phyloP scores from a whole-genome alignment of 176 grass and related monocot genomes.

The Phoenix roebelenii region DNA sequence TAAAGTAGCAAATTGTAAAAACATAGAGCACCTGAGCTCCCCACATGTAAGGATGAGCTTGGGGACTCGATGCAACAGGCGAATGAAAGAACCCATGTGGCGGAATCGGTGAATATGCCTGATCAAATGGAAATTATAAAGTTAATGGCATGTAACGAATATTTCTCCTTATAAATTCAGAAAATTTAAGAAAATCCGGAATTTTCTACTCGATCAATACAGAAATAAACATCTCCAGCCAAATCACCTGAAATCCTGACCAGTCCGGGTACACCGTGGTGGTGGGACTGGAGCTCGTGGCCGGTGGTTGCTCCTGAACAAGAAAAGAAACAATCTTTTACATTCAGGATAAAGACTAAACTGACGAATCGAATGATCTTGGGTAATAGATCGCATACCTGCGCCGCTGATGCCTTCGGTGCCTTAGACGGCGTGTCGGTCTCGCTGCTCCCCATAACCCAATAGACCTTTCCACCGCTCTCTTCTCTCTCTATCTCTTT shows the following conservation, averaged over 20 bases:
- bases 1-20: background rate
- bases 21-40: conserved; percentile 57
- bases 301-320: conserved; percentile 58
- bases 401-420: conserved; percentile 49
- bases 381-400: conserved; percentile 33
- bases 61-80: conserved; percentile 57
- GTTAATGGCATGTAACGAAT: background rate
- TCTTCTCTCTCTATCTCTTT: too few species aligned
- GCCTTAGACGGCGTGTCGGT: conserved; percentile 53
- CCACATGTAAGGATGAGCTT: conserved; percentile 97
- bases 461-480: too few species aligned
- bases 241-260: conserved; percentile 66
- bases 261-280: conserved; percentile 70
- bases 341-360: background rate
- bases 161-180: conserved; percentile 1
- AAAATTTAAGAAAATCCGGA: background rate
- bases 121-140: conserved; percentile 12
- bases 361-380: background rate
- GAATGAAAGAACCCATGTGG: conserved; percentile 82
- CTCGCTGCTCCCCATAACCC: conserved; percentile 66
- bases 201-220: too few species aligned
- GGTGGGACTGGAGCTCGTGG: conserved; percentile 34
- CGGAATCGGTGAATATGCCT: conserved; percentile 83
- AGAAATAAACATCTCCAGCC: conserved; percentile 5
- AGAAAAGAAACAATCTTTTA: background rate